Conservation (phyloP, 192 early-diverging fungal genomes). For the Jimgerdemannia lactiflua region DNA sequence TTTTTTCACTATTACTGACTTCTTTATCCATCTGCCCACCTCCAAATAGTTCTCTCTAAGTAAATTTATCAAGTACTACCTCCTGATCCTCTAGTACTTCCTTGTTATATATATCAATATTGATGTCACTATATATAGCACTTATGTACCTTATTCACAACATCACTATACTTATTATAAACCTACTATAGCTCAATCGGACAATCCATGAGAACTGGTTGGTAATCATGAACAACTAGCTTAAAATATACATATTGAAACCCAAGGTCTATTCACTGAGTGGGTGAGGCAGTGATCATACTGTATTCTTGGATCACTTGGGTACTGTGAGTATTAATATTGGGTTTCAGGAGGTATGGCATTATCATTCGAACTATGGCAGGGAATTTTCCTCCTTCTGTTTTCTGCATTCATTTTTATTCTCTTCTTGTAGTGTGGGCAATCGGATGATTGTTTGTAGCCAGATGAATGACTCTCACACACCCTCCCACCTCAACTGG, state of each 20-base stretch:
- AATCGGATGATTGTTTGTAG: too few relatives aligned
- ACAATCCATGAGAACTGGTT: conserved; percentile 51
- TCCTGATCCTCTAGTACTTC: conserved; percentile 44
- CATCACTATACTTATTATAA: conserved; percentile 36
- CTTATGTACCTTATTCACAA: conserved; percentile 40
- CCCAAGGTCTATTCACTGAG: conserved; percentile 34
- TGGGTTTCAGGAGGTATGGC: conserved; percentile 37
- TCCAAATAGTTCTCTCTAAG: conserved; percentile 35
- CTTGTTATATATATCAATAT: conserved; percentile 58
- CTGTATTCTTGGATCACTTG: conserved; percentile 58
- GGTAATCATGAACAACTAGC: background rate
- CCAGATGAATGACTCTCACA: too few relatives aligned
- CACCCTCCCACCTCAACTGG: conserved; percentile 27
- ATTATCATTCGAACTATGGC: conserved; percentile 71
- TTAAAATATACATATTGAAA: background rate
- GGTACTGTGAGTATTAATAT: conserved; percentile 57
- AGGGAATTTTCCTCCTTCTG: conserved; percentile 12
- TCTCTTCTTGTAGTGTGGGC: background rate
- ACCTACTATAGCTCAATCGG: conserved; percentile 29
- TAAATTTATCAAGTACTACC: conserved; percentile 60
- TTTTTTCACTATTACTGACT: background rate
- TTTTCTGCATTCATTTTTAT: conserved; percentile 7
- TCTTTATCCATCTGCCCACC: background rate
- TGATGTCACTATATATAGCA: conserved; percentile 41
- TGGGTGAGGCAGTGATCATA: conserved; percentile 48